These are phyloP conservation scores for Starmerella scarabaei DNA, from an alignment of 805 yeast species.

Conservation along the genomic window DNA sequence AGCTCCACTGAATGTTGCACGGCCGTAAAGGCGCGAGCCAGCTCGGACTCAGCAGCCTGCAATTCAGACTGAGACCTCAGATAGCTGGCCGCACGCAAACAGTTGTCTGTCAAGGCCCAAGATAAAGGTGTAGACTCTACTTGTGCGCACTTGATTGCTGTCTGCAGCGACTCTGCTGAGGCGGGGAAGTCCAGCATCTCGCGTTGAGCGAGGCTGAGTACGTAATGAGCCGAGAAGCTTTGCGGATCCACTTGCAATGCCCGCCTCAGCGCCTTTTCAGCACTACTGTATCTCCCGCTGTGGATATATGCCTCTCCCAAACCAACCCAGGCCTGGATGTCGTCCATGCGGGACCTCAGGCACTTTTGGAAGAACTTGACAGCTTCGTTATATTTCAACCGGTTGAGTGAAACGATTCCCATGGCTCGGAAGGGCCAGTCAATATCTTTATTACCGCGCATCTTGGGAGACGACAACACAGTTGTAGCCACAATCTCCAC, in stretches of 20 bases:
- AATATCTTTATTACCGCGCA: conserved; percentile 2
- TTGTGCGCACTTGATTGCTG: conserved; percentile 13
- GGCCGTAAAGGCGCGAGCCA: conserved; percentile 36
- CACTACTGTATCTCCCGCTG: conserved; percentile 79
- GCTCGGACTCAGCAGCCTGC: conserved; percentile 46
- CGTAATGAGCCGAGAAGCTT: conserved; percentile 51
- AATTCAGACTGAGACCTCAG: conserved; percentile 49
- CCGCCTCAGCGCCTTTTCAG: conserved; percentile 63
- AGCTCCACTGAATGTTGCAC: conserved; percentile 27
- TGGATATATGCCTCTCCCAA: conserved; percentile 89
- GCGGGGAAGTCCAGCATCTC: conserved; percentile 53
- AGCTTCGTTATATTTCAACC: conserved; percentile 61
- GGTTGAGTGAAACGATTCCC: conserved; percentile 64
- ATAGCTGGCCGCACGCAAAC: conserved; percentile 34
- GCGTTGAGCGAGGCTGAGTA: conserved; percentile 53
- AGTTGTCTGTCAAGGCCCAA: conserved; percentile 34
- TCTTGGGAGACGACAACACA: conserved; percentile 47
- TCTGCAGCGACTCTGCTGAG: conserved; percentile 38
- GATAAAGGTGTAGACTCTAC: conserved; percentile 39
- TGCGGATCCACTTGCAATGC: conserved; percentile 43
- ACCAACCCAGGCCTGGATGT: conserved; percentile 79
- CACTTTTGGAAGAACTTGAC: conserved; percentile 84
- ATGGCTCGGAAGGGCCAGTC: conserved; percentile 81
- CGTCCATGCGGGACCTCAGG: conserved; percentile 51
- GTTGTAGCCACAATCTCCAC: conserved; percentile 63